Base-by-base conservation (phyloP, 129 eudicot species). In the Lactuca saligna region DNA sequence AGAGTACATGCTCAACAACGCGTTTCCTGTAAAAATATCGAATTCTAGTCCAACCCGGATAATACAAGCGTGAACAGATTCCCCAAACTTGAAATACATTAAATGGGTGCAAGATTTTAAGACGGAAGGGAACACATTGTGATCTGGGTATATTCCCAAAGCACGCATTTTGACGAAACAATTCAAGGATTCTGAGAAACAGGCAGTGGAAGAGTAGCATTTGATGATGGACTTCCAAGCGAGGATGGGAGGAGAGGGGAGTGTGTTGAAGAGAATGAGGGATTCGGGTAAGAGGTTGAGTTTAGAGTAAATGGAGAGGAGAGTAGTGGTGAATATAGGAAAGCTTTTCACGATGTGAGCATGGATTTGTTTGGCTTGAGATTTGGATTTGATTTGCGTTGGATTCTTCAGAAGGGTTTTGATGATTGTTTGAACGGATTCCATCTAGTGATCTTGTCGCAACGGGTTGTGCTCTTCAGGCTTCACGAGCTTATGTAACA, bases 1-100 rank as follows among this genome's bases (percentile, higher is more conserved):
- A 9, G 70, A 81, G 63, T 91, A 91, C 97, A 91, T 85, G 63
- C 83, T 81, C 90, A 88, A 66, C 63, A 91, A 81, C 3, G 93
- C 93, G 76, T 91, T 88, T 32, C 93, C 90, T 3, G 84, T 83
- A 63, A 74, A 91, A 42, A 83, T 41, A 67, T 91, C 96, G 34
- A 34, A 17, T 17, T 85, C 96, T 42, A 88, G 41, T 17, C 97
- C 96, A 50, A 75, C 67, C n/a, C 85, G 75, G 6, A 91, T 67
- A 38, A 85, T 65, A 38, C 82, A 91, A 5, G 79, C 96, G 82
- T 91, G 96, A 67, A 91, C 77, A 67, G 85, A 82, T 64, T 82
- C 84, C 37, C 96, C 96, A 62, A 85, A 66, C 65, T 63, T 88
- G 82, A 84, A 84, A 57, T 72, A 79, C 71, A 70, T 80, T 78